phyloP scores from a whole-genome alignment of 1,284 basidiomycete genomes.

The Mycosarcoma mackinlayi region DNA sequence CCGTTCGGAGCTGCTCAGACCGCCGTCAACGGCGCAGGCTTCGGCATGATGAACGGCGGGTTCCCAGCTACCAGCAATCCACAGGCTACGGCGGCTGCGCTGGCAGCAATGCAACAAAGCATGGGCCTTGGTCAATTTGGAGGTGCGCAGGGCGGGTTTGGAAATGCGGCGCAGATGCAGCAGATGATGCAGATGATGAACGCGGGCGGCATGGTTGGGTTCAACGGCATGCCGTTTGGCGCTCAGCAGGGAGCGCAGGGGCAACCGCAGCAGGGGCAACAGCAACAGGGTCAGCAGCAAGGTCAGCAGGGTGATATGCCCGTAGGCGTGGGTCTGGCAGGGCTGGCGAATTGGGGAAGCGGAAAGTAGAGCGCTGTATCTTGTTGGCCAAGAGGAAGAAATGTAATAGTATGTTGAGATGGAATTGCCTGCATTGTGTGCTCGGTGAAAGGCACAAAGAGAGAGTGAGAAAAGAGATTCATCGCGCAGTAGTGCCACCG shows the following conservation, averaged over 20 bases:
- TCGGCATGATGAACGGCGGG: constrained; percentile 36
- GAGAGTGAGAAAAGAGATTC: background rate
- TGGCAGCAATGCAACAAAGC: constrained; percentile 35
- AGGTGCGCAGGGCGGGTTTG: constrained; percentile 15
- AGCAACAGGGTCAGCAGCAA: constrained; percentile 22
- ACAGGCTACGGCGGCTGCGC: constrained; percentile 24
- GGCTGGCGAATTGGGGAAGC: constrained; percentile 43
- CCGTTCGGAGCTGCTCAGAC: constrained; percentile 7
- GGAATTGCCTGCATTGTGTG: background rate
- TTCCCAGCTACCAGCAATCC: constrained; percentile 24
- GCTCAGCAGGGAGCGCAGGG: constrained; percentile 15
- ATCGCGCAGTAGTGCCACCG: constrained; percentile 50
- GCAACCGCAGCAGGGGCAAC: constrained; percentile 3
- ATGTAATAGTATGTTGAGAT: constrained; percentile 8
- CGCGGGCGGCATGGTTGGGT: constrained; percentile 11
- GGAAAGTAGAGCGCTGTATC: constrained; percentile 26
- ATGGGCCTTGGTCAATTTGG: constrained; percentile 37
- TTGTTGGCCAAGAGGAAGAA: no score
- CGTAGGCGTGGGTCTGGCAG: constrained; percentile 40
- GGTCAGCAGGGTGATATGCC: constrained; percentile 29
- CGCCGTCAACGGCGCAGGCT: background rate
- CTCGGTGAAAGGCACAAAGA: no score
- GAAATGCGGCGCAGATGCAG: constrained; percentile 28
- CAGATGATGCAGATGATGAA: constrained; percentile 49
- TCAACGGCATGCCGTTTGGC: constrained; percentile 20